Evolutionary conservation across 2,329 filamentous ascomycete genomes (phyloP).

Genomic region (Diaporthe capsici): DNA sequence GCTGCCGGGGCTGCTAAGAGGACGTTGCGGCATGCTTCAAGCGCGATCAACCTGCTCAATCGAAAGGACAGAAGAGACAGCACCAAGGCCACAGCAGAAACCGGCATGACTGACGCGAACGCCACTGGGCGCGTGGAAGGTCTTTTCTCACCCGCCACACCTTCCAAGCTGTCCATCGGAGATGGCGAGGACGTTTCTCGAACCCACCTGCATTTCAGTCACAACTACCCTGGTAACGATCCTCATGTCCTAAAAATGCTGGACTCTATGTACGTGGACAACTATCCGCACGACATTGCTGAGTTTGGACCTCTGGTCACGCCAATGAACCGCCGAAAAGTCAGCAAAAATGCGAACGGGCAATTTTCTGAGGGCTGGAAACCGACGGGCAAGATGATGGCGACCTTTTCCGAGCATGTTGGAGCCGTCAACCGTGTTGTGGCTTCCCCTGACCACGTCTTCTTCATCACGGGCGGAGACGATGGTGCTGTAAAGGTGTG

Average conservation of each 20-base stretch:
- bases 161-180: conserved; percentile 51
- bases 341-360: conserved; percentile 64
- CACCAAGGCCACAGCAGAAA: conserved; percentile 71
- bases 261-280: conserved; percentile 86
- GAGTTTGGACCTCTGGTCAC: conserved; percentile 87
- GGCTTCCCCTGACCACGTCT: conserved; percentile 89
- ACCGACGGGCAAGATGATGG: conserved; percentile 86
- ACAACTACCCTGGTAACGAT: conserved; percentile 88
- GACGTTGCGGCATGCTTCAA: conserved; percentile 69
- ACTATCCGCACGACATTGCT: conserved; percentile 74
- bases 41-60: conserved; percentile 71
- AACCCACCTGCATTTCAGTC: conserved; percentile 72
- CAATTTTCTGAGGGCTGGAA: conserved; percentile 75
- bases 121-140: conserved; percentile 73
- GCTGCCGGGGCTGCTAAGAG: conserved; percentile 55
- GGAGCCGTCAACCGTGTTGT: conserved; percentile 86
- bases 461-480: conserved; percentile 94
- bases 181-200: conserved; percentile 49
- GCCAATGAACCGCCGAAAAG: conserved; percentile 71
- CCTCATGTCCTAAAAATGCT: conserved; percentile 79
- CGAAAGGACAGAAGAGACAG: conserved; percentile 72
- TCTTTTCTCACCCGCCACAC: conserved; percentile 60
- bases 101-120: conserved; percentile 70
- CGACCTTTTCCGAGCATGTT: conserved; percentile 89
- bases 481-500: conserved; percentile 93